These are phyloP conservation scores for Cryomyces minteri DNA, from an alignment of 495 filamentous ascomycete genomes.

Conservation along the genomic window DNA sequence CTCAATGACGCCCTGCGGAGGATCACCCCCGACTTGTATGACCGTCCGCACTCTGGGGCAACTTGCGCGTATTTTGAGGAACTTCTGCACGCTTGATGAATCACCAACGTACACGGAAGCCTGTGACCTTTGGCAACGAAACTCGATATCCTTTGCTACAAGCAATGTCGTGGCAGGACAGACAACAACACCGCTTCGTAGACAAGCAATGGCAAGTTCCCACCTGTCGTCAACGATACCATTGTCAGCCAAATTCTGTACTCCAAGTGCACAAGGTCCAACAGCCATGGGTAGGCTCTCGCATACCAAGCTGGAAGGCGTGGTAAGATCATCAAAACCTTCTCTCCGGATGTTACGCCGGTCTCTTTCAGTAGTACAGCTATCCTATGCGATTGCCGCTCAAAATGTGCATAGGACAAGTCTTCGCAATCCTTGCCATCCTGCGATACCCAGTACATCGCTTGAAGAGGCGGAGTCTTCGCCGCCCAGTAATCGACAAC, in stretches of 20 bases:
- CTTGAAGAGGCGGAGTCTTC: neutral
- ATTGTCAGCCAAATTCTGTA: neutral
- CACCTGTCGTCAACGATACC: neutral
- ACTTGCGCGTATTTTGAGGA: conserved; percentile 2
- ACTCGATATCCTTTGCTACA: conserved; percentile 10
- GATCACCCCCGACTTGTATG: conserved; percentile 4
- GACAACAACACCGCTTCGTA: conserved; percentile 6
- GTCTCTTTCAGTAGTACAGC: conserved; percentile 3
- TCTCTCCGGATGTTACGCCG: conserved; percentile 3
- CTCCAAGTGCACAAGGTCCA: neutral
- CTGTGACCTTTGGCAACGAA: conserved; percentile 3
- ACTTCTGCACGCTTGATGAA: conserved; percentile 1
- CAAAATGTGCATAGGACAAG: conserved; percentile 8
- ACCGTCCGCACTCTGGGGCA: conserved; percentile 5
- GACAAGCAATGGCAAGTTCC: conserved; percentile 6
- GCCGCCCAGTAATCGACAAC: conserved; percentile 11
- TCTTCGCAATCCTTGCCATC: neutral
- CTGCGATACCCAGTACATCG: conserved; percentile 7
- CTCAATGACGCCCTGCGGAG: neutral
- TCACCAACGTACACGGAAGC: conserved; percentile 9
- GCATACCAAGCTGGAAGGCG: conserved; percentile 6
- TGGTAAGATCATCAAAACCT: conserved; percentile 5
- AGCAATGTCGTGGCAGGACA: conserved; percentile 9
- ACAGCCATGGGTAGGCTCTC: neutral
- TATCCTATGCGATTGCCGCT: conserved; percentile 4